Conservation (phyloP, 192 early-diverging fungal genomes). For the Dispira parvispora region DNA sequence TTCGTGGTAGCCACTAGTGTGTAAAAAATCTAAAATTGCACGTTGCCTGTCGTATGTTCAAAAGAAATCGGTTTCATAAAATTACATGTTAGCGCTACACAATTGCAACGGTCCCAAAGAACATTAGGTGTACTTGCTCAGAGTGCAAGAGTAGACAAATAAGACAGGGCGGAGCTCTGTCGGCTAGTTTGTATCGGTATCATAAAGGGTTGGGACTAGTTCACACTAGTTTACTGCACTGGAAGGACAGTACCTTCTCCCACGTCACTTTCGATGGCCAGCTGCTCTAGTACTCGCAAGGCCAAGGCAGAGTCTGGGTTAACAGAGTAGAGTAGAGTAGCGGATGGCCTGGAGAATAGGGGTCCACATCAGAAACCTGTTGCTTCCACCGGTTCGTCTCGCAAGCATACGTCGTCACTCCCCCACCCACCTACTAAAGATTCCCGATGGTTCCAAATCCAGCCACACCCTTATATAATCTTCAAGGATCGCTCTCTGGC, state of each 20-base stretch:
- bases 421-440: no score
- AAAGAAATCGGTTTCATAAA: constrained; percentile 4
- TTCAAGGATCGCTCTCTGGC: constrained; percentile 3
- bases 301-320: no score
- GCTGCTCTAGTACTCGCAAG: no score
- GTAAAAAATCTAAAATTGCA: constrained; percentile 80
- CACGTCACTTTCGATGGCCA: no score
- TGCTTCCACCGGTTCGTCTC: neutral
- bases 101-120: neutral
- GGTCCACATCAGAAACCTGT: neutral
- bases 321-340: neutral
- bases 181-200: neutral
- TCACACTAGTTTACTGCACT: neutral
- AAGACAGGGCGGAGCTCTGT: neutral
- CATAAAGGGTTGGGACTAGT: neutral
- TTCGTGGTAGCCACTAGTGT: constrained; percentile 47
- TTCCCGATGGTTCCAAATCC: neutral
- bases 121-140: neutral
- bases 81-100: constrained; percentile 14
- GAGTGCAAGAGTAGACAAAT: neutral
- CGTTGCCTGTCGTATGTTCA: constrained; percentile 30
- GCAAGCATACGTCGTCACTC: no score
- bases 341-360: neutral
- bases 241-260: neutral
- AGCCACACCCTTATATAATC: neutral